Conservation (phyloP, 1,284 basidiomycete genomes). For the Vanrija humicola region DNA sequence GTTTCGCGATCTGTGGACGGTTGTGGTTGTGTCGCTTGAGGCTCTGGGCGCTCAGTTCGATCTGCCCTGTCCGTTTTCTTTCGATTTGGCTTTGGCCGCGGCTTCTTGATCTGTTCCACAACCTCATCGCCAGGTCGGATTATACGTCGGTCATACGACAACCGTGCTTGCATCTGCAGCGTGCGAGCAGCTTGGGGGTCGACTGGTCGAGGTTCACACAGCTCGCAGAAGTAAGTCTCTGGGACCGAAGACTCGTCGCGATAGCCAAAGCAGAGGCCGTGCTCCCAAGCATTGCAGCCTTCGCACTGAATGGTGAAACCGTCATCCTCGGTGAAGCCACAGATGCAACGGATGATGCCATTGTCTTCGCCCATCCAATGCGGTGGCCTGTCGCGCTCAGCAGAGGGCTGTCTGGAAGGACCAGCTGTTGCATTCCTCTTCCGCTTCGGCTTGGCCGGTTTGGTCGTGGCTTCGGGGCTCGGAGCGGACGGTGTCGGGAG, state of each 20-base stretch:
- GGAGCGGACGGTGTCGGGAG: constrained; percentile 14
- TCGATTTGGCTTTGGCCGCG: constrained; percentile 17
- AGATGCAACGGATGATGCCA: constrained; percentile 48
- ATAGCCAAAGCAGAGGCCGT: constrained; percentile 80
- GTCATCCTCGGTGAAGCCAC: constrained; percentile 62
- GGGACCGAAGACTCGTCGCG: constrained; percentile 63
- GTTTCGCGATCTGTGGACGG: neutral
- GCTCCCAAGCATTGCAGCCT: constrained; percentile 81
- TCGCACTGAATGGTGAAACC: constrained; percentile 93
- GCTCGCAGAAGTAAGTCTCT: constrained; percentile 53
- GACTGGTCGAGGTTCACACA: constrained; percentile 41
- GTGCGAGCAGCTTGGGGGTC: constrained; percentile 28
- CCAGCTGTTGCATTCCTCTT: constrained; percentile 34
- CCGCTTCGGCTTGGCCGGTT: constrained; percentile 30
- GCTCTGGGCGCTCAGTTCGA: neutral
- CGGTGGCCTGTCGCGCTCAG: constrained; percentile 18
- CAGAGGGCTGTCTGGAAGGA: constrained; percentile 31
- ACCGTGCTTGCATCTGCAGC: constrained; percentile 20
- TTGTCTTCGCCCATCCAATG: constrained; percentile 49
- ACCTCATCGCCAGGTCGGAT: constrained; percentile 1
- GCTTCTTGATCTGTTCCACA: constrained; percentile 7
- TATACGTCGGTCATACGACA: neutral
- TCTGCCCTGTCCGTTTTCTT: constrained; percentile 5
- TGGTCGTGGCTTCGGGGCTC: constrained; percentile 19
- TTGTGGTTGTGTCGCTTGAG: neutral